Evolutionary conservation across 306 rosid species (phyloP).

Genomic region (Dryas drummondii): DNA sequence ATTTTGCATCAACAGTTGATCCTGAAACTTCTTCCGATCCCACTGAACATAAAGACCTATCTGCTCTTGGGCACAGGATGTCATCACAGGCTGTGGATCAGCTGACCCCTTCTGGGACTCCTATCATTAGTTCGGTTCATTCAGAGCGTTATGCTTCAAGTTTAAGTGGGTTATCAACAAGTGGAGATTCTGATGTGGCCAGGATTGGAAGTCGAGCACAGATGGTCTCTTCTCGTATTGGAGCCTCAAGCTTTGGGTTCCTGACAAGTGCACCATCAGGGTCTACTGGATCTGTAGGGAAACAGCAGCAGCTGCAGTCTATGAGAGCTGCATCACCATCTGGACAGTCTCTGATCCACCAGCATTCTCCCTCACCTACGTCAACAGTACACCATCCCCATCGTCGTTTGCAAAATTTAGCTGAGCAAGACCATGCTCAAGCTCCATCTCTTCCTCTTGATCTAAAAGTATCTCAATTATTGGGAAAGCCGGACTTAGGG

Average conservation of each 20-base stretch:
- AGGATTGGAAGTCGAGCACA: slow-evolving; percentile 43
- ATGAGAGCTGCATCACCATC: slow-evolving; percentile 46
- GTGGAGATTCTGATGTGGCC: slow-evolving; percentile 36
- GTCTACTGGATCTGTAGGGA: slow-evolving; percentile 40
- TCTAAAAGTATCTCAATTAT: slow-evolving; percentile 39
- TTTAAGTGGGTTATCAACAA: slow-evolving; percentile 35
- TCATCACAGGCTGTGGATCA: slow-evolving; percentile 42
- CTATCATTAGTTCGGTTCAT: slow-evolving; percentile 33
- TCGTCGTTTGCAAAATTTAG: slow-evolving; percentile 41
- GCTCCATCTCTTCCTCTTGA: slow-evolving; percentile 34
- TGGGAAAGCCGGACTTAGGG: slow-evolving; percentile 31
- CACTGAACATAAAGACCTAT: slow-evolving; percentile 49
- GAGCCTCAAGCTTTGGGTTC: slow-evolving; percentile 38
- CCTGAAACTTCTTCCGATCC: slow-evolving; percentile 44
- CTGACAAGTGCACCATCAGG: slow-evolving; percentile 42
- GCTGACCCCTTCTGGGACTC: slow-evolving; percentile 30
- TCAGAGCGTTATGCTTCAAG: slow-evolving; percentile 43
- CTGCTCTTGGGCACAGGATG: slow-evolving; percentile 42
- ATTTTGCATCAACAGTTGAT: slow-evolving; percentile 40
- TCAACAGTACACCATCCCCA: slow-evolving; percentile 31
- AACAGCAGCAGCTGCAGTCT: slow-evolving; percentile 43
- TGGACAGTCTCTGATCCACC: slow-evolving; percentile 53
- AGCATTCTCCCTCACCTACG: slow-evolving; percentile 41
- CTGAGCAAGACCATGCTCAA: slow-evolving; percentile 38
- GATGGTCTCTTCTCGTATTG: slow-evolving; percentile 27